Evolutionary conservation across 2,329 filamentous ascomycete genomes (phyloP), one percentile per base, ranked within the genome.

Genomic region (Colletotrichum lini): DNA sequence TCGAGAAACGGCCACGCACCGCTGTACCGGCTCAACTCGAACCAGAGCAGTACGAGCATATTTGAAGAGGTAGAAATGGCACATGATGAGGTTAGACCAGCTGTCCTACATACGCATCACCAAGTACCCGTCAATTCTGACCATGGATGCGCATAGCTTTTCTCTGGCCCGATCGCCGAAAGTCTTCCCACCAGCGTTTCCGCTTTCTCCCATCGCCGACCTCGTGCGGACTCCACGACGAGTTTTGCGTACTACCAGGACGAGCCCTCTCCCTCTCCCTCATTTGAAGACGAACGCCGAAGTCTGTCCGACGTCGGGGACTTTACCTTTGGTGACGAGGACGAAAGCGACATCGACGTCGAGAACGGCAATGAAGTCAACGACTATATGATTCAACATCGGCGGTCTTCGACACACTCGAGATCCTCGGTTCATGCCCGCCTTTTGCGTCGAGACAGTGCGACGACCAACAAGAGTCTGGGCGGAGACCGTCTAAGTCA

Each of bases 11-110:
- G 70, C 56, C 72, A 76, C 21, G 65, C 65, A 16, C 65, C 79
- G 62, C 79, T 93, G 73, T 94, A 94, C 81, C 86, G 91, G 65
- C 86, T 92, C 66, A 86, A 87, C 74, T 93, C 91, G 62, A 94
- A 94, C 77, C 86, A 91, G 77, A 94, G 93, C 83, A 90, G 88
- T 81, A 87, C 91, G 45, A 97, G 94, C 82, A 92, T 98, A 76
- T 92, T 98, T 76, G 94, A 94, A 75, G 94, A 98, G 81, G 95
- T 98, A n/a, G 96, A 98, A 80, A 98, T 99, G 96, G 96, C 96
- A 23, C 94, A 97, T 62, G 94, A 98, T 80, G 96, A 98, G 89
- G 94, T 96, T 77, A 69, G 75, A 18, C 13, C 18, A 47, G n/a
- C 47, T 30, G 45, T 7, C 5, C 38, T 45, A 16, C 15, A 23